These are phyloP conservation scores for Aspergillus saccharolyticus DNA, from an alignment of 495 filamentous ascomycete genomes.

Conservation along the genomic window DNA sequence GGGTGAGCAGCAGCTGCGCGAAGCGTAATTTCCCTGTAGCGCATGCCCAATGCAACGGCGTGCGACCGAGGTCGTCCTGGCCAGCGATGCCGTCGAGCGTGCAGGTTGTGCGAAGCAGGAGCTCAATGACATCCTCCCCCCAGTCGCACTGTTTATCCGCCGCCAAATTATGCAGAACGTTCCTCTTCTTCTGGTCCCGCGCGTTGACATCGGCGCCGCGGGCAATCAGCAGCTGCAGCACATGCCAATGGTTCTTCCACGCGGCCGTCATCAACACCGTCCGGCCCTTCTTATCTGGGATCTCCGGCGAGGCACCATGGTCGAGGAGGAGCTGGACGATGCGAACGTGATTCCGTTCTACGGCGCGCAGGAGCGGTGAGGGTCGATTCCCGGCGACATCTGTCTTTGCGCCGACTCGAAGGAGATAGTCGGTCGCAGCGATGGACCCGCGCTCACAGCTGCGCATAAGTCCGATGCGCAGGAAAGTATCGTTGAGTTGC, in stretches of 20 bases:
- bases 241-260: slow-evolving; percentile 48
- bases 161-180: slow-evolving; percentile 51
- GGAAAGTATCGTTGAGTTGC: slow-evolving; percentile 46
- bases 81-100: slow-evolving; percentile 35
- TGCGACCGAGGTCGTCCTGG: slow-evolving; percentile 47
- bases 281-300: slow-evolving; percentile 42
- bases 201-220: slow-evolving; percentile 49
- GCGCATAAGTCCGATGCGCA: slow-evolving; percentile 48
- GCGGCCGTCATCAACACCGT: slow-evolving; percentile 59
- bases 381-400: slow-evolving; percentile 33
- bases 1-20: slow-evolving; percentile 49
- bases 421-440: slow-evolving; percentile 40
- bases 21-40: slow-evolving; percentile 54
- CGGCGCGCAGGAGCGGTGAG: slow-evolving; percentile 46
- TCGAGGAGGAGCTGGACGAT: slow-evolving; percentile 44
- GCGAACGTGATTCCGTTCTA: slow-evolving; percentile 45
- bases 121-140: slow-evolving; percentile 45
- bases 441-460: slow-evolving; percentile 44
- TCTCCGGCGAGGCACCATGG: slow-evolving; percentile 36
- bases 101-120: slow-evolving; percentile 41
- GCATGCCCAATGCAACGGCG: slow-evolving; percentile 60
- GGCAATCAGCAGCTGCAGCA: slow-evolving; percentile 44
- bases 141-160: slow-evolving; percentile 51
- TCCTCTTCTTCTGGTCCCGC: slow-evolving; percentile 31
- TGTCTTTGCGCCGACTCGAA: slow-evolving; percentile 40